Evolutionary conservation across 2,329 filamentous ascomycete species (phyloP).

Genomic region (Alternaria sp.): DNA sequence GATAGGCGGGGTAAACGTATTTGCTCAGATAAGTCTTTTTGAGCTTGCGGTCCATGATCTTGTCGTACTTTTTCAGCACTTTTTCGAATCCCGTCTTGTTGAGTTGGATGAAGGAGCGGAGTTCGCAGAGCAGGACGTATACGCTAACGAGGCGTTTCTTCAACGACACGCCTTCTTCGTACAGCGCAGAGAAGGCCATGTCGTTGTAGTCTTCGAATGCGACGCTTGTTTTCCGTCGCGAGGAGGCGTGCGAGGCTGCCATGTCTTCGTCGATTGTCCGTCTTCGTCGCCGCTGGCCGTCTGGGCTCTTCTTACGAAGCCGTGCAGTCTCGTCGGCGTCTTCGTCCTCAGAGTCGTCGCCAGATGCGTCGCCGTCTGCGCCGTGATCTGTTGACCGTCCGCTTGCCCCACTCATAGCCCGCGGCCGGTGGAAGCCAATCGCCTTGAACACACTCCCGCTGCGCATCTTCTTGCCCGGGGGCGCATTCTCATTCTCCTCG

Average conservation of each 20-base stretch:
- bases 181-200: constrained; percentile 73
- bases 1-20: constrained; percentile 78
- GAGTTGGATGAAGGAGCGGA: constrained; percentile 94
- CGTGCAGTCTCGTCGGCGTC: constrained; percentile 62
- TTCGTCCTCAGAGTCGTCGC: constrained; percentile 63
- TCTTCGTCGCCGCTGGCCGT: constrained; percentile 38
- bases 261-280: constrained; percentile 59
- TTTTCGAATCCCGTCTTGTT: constrained; percentile 98
- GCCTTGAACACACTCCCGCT: constrained; percentile 63
- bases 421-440: constrained; percentile 55
- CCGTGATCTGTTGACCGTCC: constrained; percentile 49
- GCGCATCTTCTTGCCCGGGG: constrained; percentile 51
- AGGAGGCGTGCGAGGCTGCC: constrained; percentile 69
- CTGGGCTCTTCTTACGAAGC: constrained; percentile 52
- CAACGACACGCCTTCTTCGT: constrained; percentile 78
- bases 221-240: constrained; percentile 68
- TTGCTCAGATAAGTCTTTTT: constrained; percentile 78
- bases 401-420: constrained; percentile 56
- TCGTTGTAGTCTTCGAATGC: constrained; percentile 82
- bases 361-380: constrained; percentile 58
- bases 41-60: constrained; percentile 84
- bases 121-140: constrained; percentile 92
- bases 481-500: constrained; percentile 49
- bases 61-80: constrained; percentile 98
- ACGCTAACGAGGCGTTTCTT: constrained; percentile 89